A percentile compares a stretch with the other conserved stretches of the same genome.
These are phyloP conservation scores for Globisporangium perplexum DNA, from an alignment of 352 stramenopile genomes.

Conservation along the genomic window DNA sequence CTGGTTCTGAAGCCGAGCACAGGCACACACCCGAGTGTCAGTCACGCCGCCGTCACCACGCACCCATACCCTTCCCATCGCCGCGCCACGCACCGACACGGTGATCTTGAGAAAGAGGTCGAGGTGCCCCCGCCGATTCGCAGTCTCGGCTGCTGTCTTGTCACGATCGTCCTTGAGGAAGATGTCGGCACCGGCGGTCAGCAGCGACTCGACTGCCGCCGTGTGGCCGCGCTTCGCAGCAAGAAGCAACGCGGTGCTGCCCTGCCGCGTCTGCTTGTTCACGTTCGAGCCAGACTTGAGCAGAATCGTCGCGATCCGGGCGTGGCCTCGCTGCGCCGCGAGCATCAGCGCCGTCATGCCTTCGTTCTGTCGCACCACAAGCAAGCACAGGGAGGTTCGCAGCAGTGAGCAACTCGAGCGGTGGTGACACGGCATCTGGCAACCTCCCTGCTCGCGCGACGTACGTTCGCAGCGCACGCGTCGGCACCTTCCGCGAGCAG, in stretches of 20 bases:
- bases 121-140: constrained; percentile 72
- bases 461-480: constrained; percentile 65
- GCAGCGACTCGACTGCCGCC: constrained; percentile 65
- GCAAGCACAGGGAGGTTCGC: no score
- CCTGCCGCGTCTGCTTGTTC: constrained; percentile 84
- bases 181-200: constrained; percentile 80
- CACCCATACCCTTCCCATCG: no score
- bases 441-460: no score
- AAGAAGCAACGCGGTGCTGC: constrained; percentile 78
- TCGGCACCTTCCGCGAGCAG: constrained; percentile 67
- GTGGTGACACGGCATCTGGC: no score
- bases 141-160: constrained; percentile 82
- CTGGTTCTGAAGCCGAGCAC: constrained; percentile 63
- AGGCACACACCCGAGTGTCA: not conserved
- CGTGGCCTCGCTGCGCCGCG: constrained; percentile 76
- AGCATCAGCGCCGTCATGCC: constrained; percentile 87
- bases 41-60: no score
- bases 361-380: constrained; percentile 66
- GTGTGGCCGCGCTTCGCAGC: constrained; percentile 81
- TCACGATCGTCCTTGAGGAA: constrained; percentile 86
- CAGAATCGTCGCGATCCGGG: constrained; percentile 71
- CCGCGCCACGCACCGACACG: constrained; percentile 44
- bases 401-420: not conserved
- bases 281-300: constrained; percentile 83
- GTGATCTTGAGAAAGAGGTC: constrained; percentile 85